Conservation (phyloP, 306 rosid species). For the Notholithocarpus densiflorus region DNA sequence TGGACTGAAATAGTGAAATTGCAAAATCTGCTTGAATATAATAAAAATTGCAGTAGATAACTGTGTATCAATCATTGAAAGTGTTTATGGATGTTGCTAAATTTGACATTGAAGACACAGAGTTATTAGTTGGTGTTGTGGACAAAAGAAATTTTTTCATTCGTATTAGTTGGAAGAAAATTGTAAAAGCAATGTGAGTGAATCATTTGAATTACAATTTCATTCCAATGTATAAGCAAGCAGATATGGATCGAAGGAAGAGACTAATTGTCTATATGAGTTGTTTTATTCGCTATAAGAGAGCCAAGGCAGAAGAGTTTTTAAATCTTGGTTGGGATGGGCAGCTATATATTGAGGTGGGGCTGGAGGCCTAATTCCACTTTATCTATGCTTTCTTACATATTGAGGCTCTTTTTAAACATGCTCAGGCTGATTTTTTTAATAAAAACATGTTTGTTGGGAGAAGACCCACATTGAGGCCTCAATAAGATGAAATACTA, state of each 20-base stretch:
- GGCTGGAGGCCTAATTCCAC: neutral
- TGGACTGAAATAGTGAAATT: neutral
- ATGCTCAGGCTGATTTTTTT: neutral
- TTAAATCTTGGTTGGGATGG: neutral
- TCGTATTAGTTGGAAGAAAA: neutral
- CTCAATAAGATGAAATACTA: neutral
- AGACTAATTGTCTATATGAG: neutral
- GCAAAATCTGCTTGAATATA: neutral
- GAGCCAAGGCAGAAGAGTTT: neutral
- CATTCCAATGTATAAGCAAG: neutral
- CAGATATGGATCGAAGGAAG: neutral
- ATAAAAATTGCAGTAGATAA: neutral
- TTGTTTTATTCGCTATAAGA: neutral
- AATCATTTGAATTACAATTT: neutral
- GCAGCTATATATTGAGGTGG: neutral
- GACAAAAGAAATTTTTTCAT: neutral
- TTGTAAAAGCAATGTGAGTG: too few relatives aligned
- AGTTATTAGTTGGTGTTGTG: neutral
- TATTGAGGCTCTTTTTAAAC: neutral
- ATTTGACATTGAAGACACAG: neutral
- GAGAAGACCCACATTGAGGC: neutral
- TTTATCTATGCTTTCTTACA: neutral
- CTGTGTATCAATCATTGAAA: neutral
- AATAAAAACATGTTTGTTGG: neutral
- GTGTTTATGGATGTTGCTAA: neutral